These are phyloP conservation scores for Trebouxia sp. DNA, from an alignment of 139 green algal genomes.

Conservation along the genomic window DNA sequence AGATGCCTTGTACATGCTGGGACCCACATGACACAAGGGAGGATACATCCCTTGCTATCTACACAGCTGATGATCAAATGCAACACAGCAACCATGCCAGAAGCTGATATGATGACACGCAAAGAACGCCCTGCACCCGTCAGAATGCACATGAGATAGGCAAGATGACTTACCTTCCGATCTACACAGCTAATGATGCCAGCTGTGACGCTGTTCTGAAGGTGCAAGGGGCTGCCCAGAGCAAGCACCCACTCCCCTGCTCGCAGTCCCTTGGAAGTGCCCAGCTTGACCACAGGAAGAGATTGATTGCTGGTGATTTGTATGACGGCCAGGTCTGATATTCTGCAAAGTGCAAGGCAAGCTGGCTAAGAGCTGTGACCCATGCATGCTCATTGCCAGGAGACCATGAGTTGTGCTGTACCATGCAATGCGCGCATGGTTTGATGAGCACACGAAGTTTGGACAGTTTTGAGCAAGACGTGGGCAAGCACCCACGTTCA, in stretches of 20 bases:
- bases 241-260: slow-evolving; percentile 81
- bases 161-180: slow-evolving; percentile 48
- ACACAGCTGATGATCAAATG: too few species aligned
- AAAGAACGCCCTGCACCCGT: too few species aligned
- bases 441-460: too few species aligned
- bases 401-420: too few species aligned
- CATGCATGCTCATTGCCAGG: neutral
- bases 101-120: too few species aligned
- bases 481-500: too few species aligned
- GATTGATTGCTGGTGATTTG: slow-evolving; percentile 46
- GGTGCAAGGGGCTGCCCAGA: slow-evolving; percentile 72
- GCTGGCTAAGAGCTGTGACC: neutral
- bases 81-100: too few species aligned
- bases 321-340: slow-evolving; percentile 74
- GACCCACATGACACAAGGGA: too few species aligned
- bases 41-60: too few species aligned
- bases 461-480: too few species aligned
- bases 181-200: slow-evolving; percentile 76
- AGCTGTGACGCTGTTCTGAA: slow-evolving; percentile 75
- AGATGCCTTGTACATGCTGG: too few species aligned
- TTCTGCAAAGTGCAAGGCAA: slow-evolving; percentile 19
- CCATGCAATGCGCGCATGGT: too few species aligned
- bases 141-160: neutral
- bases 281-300: slow-evolving; percentile 59
- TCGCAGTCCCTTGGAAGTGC: slow-evolving; percentile 48